A percentile compares a stretch with the other conserved stretches of the same genome.
Evolutionary conservation across 2,329 filamentous ascomycete species (phyloP).

Genomic region (Xylariales sp.): DNA sequence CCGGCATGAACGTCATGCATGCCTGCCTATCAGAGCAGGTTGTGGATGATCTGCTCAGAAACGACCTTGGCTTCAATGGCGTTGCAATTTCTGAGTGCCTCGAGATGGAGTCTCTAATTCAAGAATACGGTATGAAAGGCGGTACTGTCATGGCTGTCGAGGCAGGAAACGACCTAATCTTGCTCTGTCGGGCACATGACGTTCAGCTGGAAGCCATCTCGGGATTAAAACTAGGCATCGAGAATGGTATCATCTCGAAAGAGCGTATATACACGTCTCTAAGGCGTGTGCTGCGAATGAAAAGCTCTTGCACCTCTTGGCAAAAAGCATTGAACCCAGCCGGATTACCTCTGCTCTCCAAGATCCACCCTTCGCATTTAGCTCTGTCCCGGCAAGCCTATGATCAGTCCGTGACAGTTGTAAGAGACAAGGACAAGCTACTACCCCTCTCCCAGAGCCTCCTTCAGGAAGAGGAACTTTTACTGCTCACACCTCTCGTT

Average conservation of each 20-base stretch:
- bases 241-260: slow-evolving; percentile 83
- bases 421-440: slow-evolving; percentile 81
- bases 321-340: slow-evolving; percentile 83
- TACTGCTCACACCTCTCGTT: slow-evolving; percentile 82
- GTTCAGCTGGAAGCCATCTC: slow-evolving; percentile 90
- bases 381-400: slow-evolving; percentile 81
- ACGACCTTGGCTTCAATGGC: slow-evolving; percentile 83
- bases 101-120: slow-evolving; percentile 93
- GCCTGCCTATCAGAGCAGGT: slow-evolving; percentile 91
- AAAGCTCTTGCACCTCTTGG: slow-evolving; percentile 85
- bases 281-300: slow-evolving; percentile 72
- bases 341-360: slow-evolving; percentile 70
- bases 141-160: slow-evolving; percentile 97
- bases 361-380: slow-evolving; percentile 78
- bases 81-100: slow-evolving; percentile 94
- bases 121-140: slow-evolving; percentile 94
- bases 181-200: slow-evolving; percentile 82
- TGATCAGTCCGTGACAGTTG: slow-evolving; percentile 87
- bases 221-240: slow-evolving; percentile 81
- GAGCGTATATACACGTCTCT: slow-evolving; percentile 78
- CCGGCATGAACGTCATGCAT: slow-evolving; percentile 91
- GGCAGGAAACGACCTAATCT: slow-evolving; percentile 87
- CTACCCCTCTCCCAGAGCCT: slow-evolving; percentile 79
- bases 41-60: slow-evolving; percentile 82
- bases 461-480: slow-evolving; percentile 80